A percentile compares a stretch with the other conserved stretches of the same genome.
These are phyloP conservation scores for Sextonia rubra DNA, from an alignment of 164 flowering plant genomes.

Conservation along the genomic window DNA sequence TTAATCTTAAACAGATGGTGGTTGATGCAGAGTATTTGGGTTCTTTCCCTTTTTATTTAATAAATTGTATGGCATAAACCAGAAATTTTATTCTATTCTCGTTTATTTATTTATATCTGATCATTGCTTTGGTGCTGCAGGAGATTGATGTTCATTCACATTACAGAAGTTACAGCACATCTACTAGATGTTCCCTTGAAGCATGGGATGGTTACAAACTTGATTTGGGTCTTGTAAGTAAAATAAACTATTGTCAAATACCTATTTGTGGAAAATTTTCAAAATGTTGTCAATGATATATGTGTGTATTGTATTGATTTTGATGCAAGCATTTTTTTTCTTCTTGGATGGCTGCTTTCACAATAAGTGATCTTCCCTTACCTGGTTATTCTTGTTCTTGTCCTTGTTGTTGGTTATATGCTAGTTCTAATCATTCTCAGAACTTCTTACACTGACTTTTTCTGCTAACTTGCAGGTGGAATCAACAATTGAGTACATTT, in stretches of 20 bases:
- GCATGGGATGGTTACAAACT: conserved; percentile 84
- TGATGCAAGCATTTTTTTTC: neutral
- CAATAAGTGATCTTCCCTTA: too few species aligned
- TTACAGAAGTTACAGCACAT: conserved; percentile 54
- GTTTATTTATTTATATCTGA: neutral
- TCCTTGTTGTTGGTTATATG: neutral
- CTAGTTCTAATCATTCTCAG: neutral
- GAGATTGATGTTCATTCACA: conserved; percentile 67
- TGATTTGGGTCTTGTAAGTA: conserved; percentile 87
- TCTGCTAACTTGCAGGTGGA: conserved; percentile 61
- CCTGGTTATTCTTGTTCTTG: too few species aligned
- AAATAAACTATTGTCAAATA: neutral
- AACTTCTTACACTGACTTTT: neutral
- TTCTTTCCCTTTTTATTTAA: neutral
- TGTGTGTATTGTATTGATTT: too few species aligned
- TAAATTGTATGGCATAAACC: too few species aligned
- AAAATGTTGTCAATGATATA: too few species aligned
- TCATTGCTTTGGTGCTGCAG: conserved; percentile 28
- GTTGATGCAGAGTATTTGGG: neutral
- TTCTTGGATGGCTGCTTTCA: neutral
- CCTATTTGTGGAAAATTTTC: neutral
- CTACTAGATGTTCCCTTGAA: conserved; percentile 77
- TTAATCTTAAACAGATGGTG: neutral
- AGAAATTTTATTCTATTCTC: too few species aligned
- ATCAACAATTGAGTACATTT: conserved; percentile 75